Evolutionary conservation across 441 rosid species (phyloP).

Genomic region (Pelargonium fulgidum): DNA sequence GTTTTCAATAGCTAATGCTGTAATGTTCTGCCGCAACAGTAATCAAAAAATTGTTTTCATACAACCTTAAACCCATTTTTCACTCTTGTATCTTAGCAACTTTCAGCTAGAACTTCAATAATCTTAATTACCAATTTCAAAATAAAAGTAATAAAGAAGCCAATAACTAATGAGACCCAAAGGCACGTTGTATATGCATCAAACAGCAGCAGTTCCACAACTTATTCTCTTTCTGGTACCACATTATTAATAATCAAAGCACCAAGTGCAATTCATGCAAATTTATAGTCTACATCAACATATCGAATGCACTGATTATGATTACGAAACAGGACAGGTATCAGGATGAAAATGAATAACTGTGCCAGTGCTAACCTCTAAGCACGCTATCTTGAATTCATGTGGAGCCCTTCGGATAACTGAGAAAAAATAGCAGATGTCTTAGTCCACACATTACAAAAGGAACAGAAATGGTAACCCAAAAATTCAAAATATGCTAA

Average conservation of each 20-base stretch:
- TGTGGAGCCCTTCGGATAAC: constrained; percentile 98
- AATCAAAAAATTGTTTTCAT: neutral
- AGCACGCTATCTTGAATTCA: constrained; percentile 95
- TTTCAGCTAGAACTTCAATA: neutral
- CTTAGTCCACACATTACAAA: constrained; percentile 24
- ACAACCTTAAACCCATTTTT: neutral
- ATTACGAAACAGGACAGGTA: constrained; percentile 16
- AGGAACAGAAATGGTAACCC: neutral
- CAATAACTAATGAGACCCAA: neutral
- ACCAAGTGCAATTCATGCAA: neutral
- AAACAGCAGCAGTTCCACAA: too few species aligned
- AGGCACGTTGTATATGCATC: neutral
- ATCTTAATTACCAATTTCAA: neutral
- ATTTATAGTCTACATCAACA: neutral
- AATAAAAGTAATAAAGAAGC: neutral
- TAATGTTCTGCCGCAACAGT: neutral
- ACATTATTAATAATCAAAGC: neutral
- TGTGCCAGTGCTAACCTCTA: constrained; percentile 58
- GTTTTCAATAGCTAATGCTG: neutral
- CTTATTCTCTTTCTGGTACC: too few species aligned
- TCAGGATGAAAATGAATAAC: constrained; percentile 10
- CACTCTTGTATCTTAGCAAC: neutral
- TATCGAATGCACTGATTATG: neutral
- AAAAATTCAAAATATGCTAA: neutral
- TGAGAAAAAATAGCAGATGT: constrained; percentile 25